These are phyloP conservation scores for Umbelopsis sp. DNA, from an alignment of 192 early-diverging fungal genomes.

Conservation along the genomic window DNA sequence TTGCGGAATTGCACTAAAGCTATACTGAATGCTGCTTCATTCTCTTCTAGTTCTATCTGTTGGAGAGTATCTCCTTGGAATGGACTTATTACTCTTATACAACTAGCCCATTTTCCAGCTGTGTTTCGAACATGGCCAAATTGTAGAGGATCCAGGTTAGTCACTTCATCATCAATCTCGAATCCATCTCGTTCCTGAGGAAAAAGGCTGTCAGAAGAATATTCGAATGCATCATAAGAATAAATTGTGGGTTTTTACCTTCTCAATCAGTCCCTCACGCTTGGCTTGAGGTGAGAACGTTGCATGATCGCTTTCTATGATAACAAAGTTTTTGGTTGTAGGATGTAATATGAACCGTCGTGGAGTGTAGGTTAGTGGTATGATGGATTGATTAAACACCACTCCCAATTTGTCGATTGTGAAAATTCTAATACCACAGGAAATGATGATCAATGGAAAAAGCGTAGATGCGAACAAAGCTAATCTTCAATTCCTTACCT, in stretches of 20 bases:
- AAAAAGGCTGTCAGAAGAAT: background rate
- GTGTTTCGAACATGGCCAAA: conserved; percentile 77
- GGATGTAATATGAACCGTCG: conserved; percentile 76
- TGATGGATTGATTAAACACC: conserved; percentile 79
- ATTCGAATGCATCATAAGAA: background rate
- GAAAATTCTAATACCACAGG: conserved; percentile 63
- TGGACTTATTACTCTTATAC: conserved; percentile 84
- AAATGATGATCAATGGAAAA: background rate
- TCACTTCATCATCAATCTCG: conserved; percentile 54
- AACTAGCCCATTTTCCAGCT: conserved; percentile 84
- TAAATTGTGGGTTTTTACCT: conserved; percentile 33
- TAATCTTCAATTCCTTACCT: conserved; percentile 30
- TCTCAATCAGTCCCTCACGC: conserved; percentile 52
- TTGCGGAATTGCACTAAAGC: conserved; percentile 65
- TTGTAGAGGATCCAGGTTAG: conserved; percentile 67
- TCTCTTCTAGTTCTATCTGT: conserved; percentile 75
- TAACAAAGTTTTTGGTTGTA: conserved; percentile 78
- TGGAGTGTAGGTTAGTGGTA: conserved; percentile 89
- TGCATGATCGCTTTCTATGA: conserved; percentile 88
- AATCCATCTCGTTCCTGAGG: conserved; percentile 44
- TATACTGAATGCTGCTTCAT: conserved; percentile 84
- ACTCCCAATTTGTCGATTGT: conserved; percentile 81
- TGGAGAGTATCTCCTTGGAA: conserved; percentile 68
- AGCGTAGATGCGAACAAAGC: background rate
- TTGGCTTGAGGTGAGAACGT: conserved; percentile 71